A percentile compares a stretch with the other conserved stretches of the same genome.
These are phyloP conservation scores for Myxozyma geophila DNA, from an alignment of 805 yeast species.

Conservation along the genomic window DNA sequence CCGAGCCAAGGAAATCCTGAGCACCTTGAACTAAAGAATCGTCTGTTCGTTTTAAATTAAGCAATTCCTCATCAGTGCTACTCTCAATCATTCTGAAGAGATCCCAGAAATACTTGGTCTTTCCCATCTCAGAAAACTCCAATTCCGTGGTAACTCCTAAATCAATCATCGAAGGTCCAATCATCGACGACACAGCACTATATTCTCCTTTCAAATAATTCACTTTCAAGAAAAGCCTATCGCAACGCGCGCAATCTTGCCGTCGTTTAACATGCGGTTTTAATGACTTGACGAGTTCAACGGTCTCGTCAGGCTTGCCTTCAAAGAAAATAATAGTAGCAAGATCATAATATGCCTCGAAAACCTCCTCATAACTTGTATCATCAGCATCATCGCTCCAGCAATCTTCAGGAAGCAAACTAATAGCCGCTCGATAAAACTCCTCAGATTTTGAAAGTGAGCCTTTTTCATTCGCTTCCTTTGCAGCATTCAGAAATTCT, in stretches of 20 bases:
- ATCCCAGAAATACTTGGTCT: constrained; percentile 21
- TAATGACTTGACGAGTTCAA: not conserved
- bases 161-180: constrained; percentile 4
- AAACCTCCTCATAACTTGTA: constrained; percentile 27
- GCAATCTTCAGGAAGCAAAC: constrained; percentile 22
- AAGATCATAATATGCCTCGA: constrained; percentile 13
- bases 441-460: constrained; percentile 22
- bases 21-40: constrained; percentile 1
- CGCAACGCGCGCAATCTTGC: constrained; percentile 11
- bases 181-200: not conserved
- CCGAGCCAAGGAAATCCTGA: constrained; percentile 14
- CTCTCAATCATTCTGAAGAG: constrained; percentile 15
- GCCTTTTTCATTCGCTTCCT: constrained; percentile 19
- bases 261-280: not conserved
- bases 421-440: constrained; percentile 21
- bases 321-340: constrained; percentile 24
- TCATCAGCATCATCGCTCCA: constrained; percentile 25
- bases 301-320: constrained; percentile 22
- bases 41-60: constrained; percentile 4
- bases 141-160: constrained; percentile 2
- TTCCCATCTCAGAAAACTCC: constrained; percentile 11
- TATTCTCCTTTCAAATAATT: constrained; percentile 24
- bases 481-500: constrained; percentile 25
- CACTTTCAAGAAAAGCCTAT: constrained; percentile 7
- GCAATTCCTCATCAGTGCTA: constrained; percentile 25